Evolutionary conservation across 768 basidiomycete species (phyloP), one percentile per base, ranked within the genome.

Genomic region (Gautieria morchelliformis): DNA sequence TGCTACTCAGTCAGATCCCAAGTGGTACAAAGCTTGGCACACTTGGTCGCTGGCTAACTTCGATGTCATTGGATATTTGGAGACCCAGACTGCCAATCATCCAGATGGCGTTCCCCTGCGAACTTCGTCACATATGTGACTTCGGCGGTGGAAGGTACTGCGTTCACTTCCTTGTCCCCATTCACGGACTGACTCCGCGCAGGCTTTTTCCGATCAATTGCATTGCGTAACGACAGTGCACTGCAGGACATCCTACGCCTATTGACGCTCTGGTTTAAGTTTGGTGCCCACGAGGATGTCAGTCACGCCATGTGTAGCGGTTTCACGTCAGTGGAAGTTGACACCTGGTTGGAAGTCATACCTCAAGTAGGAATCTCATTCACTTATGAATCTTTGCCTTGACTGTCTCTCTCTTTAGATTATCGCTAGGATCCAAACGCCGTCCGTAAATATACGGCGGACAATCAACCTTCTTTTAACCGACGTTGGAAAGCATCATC

Each of bases 11-110:
- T 90, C 90, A 62, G 95, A 98, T 68, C 82, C 87, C 4, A 77
- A 79, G n/a, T 99, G 96, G 96, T 97, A 97, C 71, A 97, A 99
- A 68, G 96, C 95, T 17, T 98, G 94, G 94, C 96, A 99, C 66
- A 93, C 92, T 0, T 99, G 93, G 93, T 95, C 96, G 2, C 75
- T 98, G 53, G 87, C 93, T 3, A 97, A 98, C 69, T 94, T 96
- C 62, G 93, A 97, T 56, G 91, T 97, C 60, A 84, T 98, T 60
- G 78, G 80, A 27, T 81, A 87, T 64, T 74, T 95, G 64, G 93
- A 95, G 67, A 78, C 72, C 44, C 83, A 83, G 64, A 72, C 69
- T 33, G 80, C 83, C 59, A 75, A 73, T 47, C 78, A 78, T 58
- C 72, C 75, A 20, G 69, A 73, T 10, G 85, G 88, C 54, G 67